These are phyloP conservation scores for Globisporangium cederbergense DNA, from an alignment of 352 stramenopile species.

Conservation along the genomic window DNA sequence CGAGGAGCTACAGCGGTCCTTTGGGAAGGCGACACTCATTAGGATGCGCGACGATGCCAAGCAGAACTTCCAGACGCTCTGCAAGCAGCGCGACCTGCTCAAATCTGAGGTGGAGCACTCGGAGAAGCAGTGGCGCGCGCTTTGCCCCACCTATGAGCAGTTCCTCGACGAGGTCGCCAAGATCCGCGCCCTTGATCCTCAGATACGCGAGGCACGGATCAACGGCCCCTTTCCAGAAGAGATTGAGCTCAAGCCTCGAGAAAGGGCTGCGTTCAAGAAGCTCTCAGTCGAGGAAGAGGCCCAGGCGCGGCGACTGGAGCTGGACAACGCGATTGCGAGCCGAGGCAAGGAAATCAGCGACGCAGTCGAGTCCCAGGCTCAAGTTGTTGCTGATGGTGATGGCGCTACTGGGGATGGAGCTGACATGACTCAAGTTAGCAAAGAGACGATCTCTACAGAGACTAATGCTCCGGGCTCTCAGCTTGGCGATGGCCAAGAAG, in stretches of 20 bases:
- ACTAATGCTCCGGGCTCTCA: not conserved
- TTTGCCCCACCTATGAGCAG: constrained; percentile 59
- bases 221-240: constrained; percentile 48
- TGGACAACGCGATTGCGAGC: constrained; percentile 62
- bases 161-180: constrained; percentile 51
- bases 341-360: constrained; percentile 47
- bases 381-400: not conserved
- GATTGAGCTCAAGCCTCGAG: constrained; percentile 46
- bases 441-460: not conserved
- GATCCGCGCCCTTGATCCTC: constrained; percentile 42
- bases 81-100: constrained; percentile 44
- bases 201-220: constrained; percentile 36
- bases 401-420: not conserved
- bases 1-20: constrained; percentile 55
- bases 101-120: constrained; percentile 47
- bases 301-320: constrained; percentile 46
- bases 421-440: constrained; percentile 4
- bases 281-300: constrained; percentile 80
- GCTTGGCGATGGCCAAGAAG: not conserved
- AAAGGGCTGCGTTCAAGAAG: constrained; percentile 69
- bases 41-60: constrained; percentile 67
- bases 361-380: not conserved
- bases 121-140: constrained; percentile 35
- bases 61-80: constrained; percentile 38
- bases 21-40: constrained; percentile 64